Percentiles rank a stretch among this genome's conserved stretches.
These are phyloP conservation scores for Rhodotorula sp. DNA, from an alignment of 1,284 basidiomycete species.

Conservation along the genomic window DNA sequence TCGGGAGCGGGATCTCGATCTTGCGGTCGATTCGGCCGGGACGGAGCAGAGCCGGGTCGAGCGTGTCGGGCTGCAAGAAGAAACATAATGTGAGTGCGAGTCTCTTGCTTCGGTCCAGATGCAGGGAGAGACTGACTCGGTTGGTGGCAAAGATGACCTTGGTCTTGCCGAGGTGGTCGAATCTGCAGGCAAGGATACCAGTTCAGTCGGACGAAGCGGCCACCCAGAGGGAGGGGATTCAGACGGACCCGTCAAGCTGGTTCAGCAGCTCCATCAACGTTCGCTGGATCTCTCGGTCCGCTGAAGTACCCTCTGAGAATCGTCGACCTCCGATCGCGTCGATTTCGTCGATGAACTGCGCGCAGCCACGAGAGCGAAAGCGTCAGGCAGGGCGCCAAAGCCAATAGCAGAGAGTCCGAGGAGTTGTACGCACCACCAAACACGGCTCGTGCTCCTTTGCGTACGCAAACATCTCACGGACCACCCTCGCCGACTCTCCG, in stretches of 20 bases:
- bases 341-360: conserved; percentile 93
- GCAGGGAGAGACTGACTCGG: conserved; percentile 52
- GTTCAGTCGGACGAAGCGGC: neutral
- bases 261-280: conserved; percentile 99
- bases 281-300: conserved; percentile 97
- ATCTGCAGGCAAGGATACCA: conserved; percentile 48
- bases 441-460: conserved; percentile 96
- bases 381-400: neutral
- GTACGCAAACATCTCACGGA: conserved; percentile 98
- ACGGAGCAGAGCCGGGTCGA: conserved; percentile 94
- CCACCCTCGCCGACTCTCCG: conserved; percentile 90
- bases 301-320: conserved; percentile 97
- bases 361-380: neutral
- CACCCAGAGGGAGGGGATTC: neutral
- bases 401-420: neutral
- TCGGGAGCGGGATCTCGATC: conserved; percentile 96
- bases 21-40: conserved; percentile 96
- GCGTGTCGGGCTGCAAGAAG: conserved; percentile 68
- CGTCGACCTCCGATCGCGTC: conserved; percentile 94
- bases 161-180: conserved; percentile 91
- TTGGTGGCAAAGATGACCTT: conserved; percentile 99
- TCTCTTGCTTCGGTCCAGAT: too few relatives aligned
- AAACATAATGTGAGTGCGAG: neutral
- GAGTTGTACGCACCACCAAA: conserved; percentile 62
- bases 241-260: conserved; percentile 83